Evolutionary conservation across 2,329 filamentous ascomycete species (phyloP), one percentile per base, ranked within the genome.

Genomic region (Diaporthe vaccinii): DNA sequence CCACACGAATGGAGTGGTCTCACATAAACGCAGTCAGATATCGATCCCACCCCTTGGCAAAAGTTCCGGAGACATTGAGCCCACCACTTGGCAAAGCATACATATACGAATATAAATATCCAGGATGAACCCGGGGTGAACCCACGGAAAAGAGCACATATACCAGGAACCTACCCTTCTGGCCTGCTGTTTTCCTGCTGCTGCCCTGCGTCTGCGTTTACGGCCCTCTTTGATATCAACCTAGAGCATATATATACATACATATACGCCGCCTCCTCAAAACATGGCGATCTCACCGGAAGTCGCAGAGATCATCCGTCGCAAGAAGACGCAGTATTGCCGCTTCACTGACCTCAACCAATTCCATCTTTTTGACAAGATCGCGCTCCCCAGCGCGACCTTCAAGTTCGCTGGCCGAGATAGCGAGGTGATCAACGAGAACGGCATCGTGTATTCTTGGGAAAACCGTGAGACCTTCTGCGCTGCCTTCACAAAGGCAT

Each of bases 261-360:
- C 25, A 58, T 41, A 39, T 25, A 25, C n/a, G 12, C 41, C 25
- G 22, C 22, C 41, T 25, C 12, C 14, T 28, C n/a, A 3, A 58
- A 58, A 69, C 17, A 69, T 69, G 72, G 25, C 46, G 10, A 61
- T 79, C 68, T 74, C 79, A 5, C 78, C 79, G 3, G 78, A 81
- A 25, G 76, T 79, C 7, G 77, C 77, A 28, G 68, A 77, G 67
- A 78, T 77, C 10, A 82, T 82, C 74, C 77, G 76, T 25, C 76
- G 74, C 57, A 79, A 82, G 75, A 82, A 81, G 73, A 76, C 78
- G 14, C 78, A 78, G 15, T 81, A 82, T 65, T 78, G 72, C 39
- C 77, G 78, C 65, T 80, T 79, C 71, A 78, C 79, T 65, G 80
- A 82, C 75, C 79, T 78, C 1, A 80, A 78, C 51, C 78, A 80